phyloP scores from a whole-genome alignment of 306 rosid genomes.

The Corylus heterophylla region DNA sequence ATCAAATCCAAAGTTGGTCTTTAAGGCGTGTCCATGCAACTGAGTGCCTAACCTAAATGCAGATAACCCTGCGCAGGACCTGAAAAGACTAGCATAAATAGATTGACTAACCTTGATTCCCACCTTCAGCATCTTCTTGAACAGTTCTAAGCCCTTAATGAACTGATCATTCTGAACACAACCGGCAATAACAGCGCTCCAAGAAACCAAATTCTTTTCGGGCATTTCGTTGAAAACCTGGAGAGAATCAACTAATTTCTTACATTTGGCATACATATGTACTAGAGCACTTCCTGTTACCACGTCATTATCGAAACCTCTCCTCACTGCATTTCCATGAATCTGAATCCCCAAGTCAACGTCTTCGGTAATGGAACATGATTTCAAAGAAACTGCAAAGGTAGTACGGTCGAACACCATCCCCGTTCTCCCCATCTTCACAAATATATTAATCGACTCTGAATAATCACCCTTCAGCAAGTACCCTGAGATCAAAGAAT shows the following conservation, averaged over 20 bases:
- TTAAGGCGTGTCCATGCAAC: slow-evolving; percentile 72
- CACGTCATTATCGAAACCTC: slow-evolving; percentile 61
- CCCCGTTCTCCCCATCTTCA: slow-evolving; percentile 46
- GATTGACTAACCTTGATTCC: slow-evolving; percentile 81
- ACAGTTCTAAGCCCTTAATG: slow-evolving; percentile 52
- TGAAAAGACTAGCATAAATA: slow-evolving; percentile 76
- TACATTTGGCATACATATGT: slow-evolving; percentile 79
- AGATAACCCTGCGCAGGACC: slow-evolving; percentile 80
- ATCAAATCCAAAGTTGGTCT: slow-evolving; percentile 61
- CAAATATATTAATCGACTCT: slow-evolving; percentile 42
- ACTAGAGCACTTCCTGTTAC: slow-evolving; percentile 73
- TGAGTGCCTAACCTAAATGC: slow-evolving; percentile 62
- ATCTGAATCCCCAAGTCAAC: slow-evolving; percentile 59
- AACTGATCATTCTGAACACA: slow-evolving; percentile 66
- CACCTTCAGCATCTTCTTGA: slow-evolving; percentile 61
- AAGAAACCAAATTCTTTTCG: slow-evolving; percentile 66
- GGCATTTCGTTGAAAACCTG: slow-evolving; percentile 57
- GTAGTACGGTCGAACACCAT: slow-evolving; percentile 58
- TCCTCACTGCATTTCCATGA: slow-evolving; percentile 61
- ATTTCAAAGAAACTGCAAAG: slow-evolving; percentile 59
- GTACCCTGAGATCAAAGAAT: slow-evolving; percentile 73
- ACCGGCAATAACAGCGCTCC: slow-evolving; percentile 86
- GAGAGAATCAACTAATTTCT: slow-evolving; percentile 45
- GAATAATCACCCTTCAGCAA: slow-evolving; percentile 39
- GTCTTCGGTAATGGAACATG: slow-evolving; percentile 57